These are phyloP conservation scores for Rhizopogon vinicolor DNA, from an alignment of 768 basidiomycete genomes.

Conservation along the genomic window DNA sequence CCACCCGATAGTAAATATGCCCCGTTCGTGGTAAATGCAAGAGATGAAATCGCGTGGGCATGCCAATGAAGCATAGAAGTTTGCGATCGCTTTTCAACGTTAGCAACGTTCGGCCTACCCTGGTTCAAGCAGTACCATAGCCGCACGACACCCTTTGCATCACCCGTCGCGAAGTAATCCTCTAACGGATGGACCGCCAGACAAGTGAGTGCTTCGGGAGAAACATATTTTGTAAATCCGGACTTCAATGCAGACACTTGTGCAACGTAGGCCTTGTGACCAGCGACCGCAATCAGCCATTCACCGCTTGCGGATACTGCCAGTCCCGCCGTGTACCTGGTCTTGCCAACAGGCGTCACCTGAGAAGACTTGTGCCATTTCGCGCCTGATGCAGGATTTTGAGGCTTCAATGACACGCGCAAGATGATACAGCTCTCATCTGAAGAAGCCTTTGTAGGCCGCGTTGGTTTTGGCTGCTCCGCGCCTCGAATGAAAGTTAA, in stretches of 20 bases:
- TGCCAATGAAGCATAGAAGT: constrained; percentile 95
- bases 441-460: constrained; percentile 11
- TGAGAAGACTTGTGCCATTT: constrained; percentile 44
- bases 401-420: constrained; percentile 53
- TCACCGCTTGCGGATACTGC: constrained; percentile 70
- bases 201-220: constrained; percentile 76
- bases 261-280: constrained; percentile 76
- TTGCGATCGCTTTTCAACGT: constrained; percentile 75
- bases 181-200: constrained; percentile 85
- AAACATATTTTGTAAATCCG: constrained; percentile 81
- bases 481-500: not conserved
- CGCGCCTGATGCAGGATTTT: constrained; percentile 32
- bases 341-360: constrained; percentile 61
- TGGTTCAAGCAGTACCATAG: constrained; percentile 91
- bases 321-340: constrained; percentile 56
- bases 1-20: constrained; percentile 92
- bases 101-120: constrained; percentile 44
- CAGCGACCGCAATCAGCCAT: constrained; percentile 73
- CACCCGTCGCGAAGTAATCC: constrained; percentile 95
- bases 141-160: constrained; percentile 76
- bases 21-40: constrained; percentile 87
- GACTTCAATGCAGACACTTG: constrained; percentile 48
- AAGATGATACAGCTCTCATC: constrained; percentile 49
- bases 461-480: not conserved
- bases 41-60: constrained; percentile 84